Evolutionary conservation across 2,329 filamentous ascomycete species (phyloP), one percentile per base, ranked within the genome.

Genomic region (Clonostachys rosea): DNA sequence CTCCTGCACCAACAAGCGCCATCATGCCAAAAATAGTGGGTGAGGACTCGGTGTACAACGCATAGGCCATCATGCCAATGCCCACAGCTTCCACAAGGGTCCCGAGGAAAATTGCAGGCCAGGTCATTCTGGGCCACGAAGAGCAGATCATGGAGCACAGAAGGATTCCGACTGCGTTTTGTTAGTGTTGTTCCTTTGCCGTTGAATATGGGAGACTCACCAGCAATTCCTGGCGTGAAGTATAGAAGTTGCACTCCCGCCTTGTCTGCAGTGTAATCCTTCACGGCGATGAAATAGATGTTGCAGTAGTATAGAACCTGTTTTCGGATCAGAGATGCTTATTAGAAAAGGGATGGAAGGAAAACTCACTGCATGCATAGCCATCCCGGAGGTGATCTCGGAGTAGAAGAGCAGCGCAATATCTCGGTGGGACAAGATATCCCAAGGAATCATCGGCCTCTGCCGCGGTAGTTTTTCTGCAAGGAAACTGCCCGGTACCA

Each of bases 301-400:
- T 79, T 80, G 53, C 84, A 79, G 54, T 87, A 88, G 60, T 87
- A 88, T 52, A 87, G 78, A 1, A 83, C 77, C 64, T 65, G 35
- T 30, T 17, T 40, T 36, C 12, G 75, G 68, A 58, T 75, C 52
- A 73, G 61, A 33, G 41, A 1, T 65, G 57, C 56, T 42, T 39
- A 30, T 1, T 10, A 3, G 40, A 7, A 4, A 13, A 17, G 18
- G 2, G 6, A 24, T 18, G 4, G 34, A 16, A 14, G n/a, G 10
- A 2, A n/a, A 10, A 48, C 64, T 61, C 49, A 74, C 67, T 20
- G 70, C 65, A 52, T 69, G 78, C 69, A 73, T 75, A 45, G 68
- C 72, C 54, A 80, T 75, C 5, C 84, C 84, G 0, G 76, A 76
- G 5, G 75, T 70, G 55, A 84, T 79, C 52, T 83, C 82, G 52